phyloP scores from a whole-genome alignment of 2,329 filamentous ascomycete species.

The Fusarium cicatricum region DNA sequence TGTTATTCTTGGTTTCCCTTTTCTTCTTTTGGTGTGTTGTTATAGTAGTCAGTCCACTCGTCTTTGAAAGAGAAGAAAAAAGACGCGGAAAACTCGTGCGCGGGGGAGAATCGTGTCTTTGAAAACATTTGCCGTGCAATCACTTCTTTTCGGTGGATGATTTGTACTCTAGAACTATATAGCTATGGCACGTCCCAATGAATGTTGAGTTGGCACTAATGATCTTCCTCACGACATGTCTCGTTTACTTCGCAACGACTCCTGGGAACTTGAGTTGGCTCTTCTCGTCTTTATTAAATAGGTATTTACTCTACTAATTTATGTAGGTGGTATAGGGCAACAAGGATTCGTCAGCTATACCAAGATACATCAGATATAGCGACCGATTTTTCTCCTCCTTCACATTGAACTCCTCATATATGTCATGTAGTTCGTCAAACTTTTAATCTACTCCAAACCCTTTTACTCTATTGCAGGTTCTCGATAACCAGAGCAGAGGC shows the following conservation, averaged over 20 bases:
- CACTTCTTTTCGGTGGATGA: conserved; percentile 15
- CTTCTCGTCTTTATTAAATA: conserved; percentile 26
- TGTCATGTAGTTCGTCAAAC: conserved; percentile 40
- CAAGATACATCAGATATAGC: conserved; percentile 23
- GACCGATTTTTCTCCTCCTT: conserved; percentile 32
- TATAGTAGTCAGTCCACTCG: not conserved
- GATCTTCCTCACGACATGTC: not conserved
- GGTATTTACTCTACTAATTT: conserved; percentile 29
- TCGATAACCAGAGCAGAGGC: conserved; percentile 95
- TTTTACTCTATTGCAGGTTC: conserved; percentile 61
- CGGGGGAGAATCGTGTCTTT: conserved; percentile 10
- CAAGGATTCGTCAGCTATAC: conserved; percentile 29
- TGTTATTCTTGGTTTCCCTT: conserved; percentile 18
- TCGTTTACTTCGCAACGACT: not conserved
- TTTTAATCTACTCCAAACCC: not conserved
- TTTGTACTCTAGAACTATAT: conserved; percentile 41
- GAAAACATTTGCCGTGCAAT: conserved; percentile 7
- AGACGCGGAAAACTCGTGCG: conserved; percentile 12
- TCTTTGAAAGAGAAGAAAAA: conserved; percentile 5
- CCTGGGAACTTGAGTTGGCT: not conserved
- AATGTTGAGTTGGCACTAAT: not conserved
- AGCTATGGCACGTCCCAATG: conserved; percentile 23
- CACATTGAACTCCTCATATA: conserved; percentile 23
- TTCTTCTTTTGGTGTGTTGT: conserved; percentile 25
- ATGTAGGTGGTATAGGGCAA: conserved; percentile 29